phyloP scores from a whole-genome alignment of 1,284 basidiomycete genomes.

The Coniferiporia weirii region DNA sequence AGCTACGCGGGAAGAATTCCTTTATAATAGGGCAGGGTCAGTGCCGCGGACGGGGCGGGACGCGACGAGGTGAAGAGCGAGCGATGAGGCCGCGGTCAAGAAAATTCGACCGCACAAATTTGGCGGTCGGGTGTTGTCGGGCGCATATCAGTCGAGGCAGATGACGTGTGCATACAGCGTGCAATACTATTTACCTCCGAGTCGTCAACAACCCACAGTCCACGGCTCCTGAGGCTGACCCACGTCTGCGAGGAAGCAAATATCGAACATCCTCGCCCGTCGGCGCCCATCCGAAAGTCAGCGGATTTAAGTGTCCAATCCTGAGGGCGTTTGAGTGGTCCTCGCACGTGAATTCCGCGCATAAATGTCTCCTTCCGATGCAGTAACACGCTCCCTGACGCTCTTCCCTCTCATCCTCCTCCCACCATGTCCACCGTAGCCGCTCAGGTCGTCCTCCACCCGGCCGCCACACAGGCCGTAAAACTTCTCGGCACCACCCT shows the following conservation, averaged over 20 bases:
- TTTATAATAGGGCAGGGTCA: neutral
- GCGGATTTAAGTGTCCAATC: no score
- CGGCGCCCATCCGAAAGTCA: no score
- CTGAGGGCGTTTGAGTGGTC: neutral
- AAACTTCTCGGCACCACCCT: constrained; percentile 77
- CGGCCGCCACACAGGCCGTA: constrained; percentile 68
- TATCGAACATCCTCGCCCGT: no score
- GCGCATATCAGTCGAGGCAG: no score
- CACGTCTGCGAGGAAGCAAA: no score
- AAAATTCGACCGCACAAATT: neutral
- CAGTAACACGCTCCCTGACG: neutral
- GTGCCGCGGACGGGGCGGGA: neutral
- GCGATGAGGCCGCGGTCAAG: neutral
- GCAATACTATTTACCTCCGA: neutral
- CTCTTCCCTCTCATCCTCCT: constrained; percentile 3
- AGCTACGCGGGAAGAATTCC: neutral
- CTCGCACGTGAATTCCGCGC: neutral
- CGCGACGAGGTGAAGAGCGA: neutral
- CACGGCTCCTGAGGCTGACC: no score
- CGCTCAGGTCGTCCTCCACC: constrained; percentile 81
- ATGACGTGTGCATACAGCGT: neutral
- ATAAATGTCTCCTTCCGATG: neutral
- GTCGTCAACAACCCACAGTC: no score
- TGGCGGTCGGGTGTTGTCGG: neutral
- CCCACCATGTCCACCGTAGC: constrained; percentile 55